These are phyloP conservation scores for Aspergillus sp. DNA, from an alignment of 2,329 filamentous ascomycete genomes.

Conservation along the genomic window DNA sequence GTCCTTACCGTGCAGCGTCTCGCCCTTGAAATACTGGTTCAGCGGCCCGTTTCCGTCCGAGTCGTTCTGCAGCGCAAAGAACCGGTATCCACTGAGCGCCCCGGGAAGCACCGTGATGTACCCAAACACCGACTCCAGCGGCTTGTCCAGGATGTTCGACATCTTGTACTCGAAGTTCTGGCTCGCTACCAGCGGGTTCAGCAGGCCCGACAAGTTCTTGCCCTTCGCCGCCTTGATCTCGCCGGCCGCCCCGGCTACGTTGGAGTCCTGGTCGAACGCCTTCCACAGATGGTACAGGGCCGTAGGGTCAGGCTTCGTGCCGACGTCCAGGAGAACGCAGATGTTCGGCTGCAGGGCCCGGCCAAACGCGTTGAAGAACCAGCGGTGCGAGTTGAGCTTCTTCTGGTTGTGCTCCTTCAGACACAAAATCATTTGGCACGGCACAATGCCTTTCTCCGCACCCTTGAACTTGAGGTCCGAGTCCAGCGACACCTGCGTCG, in stretches of 20 bases:
- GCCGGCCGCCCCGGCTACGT: slow-evolving; percentile 90
- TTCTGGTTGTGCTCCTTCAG: slow-evolving; percentile 96
- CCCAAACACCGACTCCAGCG: slow-evolving; percentile 90
- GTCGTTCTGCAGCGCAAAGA: slow-evolving; percentile 93
- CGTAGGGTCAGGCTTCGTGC: slow-evolving; percentile 78
- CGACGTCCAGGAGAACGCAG: slow-evolving; percentile 92
- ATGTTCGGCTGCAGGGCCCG: slow-evolving; percentile 88
- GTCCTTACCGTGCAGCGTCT: slow-evolving; percentile 90
- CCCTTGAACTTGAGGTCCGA: slow-evolving; percentile 97
- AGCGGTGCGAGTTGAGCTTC: slow-evolving; percentile 95
- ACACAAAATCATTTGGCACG: slow-evolving; percentile 97
- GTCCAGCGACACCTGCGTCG: slow-evolving; percentile 92
- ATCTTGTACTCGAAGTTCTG: slow-evolving; percentile 99
- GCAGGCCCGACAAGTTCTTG: slow-evolving; percentile 65
- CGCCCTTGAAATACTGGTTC: slow-evolving; percentile 98
- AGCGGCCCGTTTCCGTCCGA: slow-evolving; percentile 88
- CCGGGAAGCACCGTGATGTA: slow-evolving; percentile 97
- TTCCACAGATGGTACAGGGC: slow-evolving; percentile 99
- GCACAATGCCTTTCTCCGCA: slow-evolving; percentile 96
- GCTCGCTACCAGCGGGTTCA: slow-evolving; percentile 90
- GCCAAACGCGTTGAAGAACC: slow-evolving; percentile 99
- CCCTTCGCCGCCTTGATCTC: slow-evolving; percentile 98
- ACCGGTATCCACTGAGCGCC: slow-evolving; percentile 88
- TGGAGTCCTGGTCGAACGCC: slow-evolving; percentile 95
- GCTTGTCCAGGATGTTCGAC: slow-evolving; percentile 98